Percentiles rank a stretch among this genome's conserved stretches.
These are phyloP conservation scores for Oxytropis ochrocephala DNA, from an alignment of 306 rosid genomes.

Conservation along the genomic window DNA sequence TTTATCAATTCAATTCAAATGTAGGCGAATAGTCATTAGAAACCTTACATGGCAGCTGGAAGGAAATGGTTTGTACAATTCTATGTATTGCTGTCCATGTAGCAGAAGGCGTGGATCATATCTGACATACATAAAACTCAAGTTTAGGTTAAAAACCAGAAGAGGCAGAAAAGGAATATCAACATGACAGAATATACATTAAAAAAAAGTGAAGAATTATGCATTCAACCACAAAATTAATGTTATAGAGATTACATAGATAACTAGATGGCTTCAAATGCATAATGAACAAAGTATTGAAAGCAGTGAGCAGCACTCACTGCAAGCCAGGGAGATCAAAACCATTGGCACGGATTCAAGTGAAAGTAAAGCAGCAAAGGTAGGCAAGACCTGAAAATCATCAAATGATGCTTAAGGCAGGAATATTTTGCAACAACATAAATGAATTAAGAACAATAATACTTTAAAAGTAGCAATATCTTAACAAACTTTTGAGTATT, in stretches of 20 bases:
- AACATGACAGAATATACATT: background rate
- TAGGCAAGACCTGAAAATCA: slow-evolving; percentile 66
- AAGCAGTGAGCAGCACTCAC: slow-evolving; percentile 51
- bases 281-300: slow-evolving; percentile 1
- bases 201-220: background rate
- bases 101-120: slow-evolving; percentile 81
- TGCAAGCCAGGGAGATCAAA: slow-evolving; percentile 56
- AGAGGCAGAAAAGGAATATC: background rate
- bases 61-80: slow-evolving; percentile 76
- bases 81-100: slow-evolving; percentile 91
- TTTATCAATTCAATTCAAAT: slow-evolving; percentile 1
- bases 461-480: background rate
- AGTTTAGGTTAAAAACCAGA: slow-evolving; percentile 2
- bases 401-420: slow-evolving; percentile 6
- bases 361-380: slow-evolving; percentile 65
- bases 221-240: background rate
- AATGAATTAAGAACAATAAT: background rate
- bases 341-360: slow-evolving; percentile 15
- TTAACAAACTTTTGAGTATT: background rate
- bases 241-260: background rate
- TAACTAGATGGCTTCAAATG: background rate
- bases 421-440: background rate
- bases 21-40: slow-evolving; percentile 23
- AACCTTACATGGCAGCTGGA: slow-evolving; percentile 63
- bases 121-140: slow-evolving; percentile 35